Base-by-base conservation (phyloP, 495 filamentous ascomycete species). In the Podospora tetraspora region DNA sequence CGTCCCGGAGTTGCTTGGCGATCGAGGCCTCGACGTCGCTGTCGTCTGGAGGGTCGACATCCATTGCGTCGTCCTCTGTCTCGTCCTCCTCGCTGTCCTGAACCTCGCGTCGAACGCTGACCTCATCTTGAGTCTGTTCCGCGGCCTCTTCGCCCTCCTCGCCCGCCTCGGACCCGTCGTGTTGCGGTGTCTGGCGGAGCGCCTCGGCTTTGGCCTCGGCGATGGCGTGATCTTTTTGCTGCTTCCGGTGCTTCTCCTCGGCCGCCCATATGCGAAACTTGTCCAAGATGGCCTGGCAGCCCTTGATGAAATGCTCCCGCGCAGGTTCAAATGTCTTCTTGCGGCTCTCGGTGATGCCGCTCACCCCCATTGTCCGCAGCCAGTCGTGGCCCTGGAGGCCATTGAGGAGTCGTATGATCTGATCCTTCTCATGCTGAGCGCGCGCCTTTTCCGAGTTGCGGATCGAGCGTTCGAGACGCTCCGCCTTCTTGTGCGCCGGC, bases 351-450 rank as follows among this genome's bases (percentile, higher is more conserved):
- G 93, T 92, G 24, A 93, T 86, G 12, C 91, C 91, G 62, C 86
- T 91, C 59, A 98, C 89, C n/a, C 95, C 95, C 89, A 99, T 94
- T 2, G 92, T 84, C 65, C 91, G 90, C 66, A 97, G 82, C 95
- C 95, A 99, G 74, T 97, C 95, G 52, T 88, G 90, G n/a, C 94
- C 88, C 74, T 91, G 89, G 4, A 99, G 84, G 56, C 92, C 92
- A 60, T 95, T 92, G 52, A 97, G 85, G 52, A 97, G 82, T 9
- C 93, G 86, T 64, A 95, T 91, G 52, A 97, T 86, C 71, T 94
- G 90, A 63, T 92, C 88, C 71, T 93, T 92, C 74, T 98, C 93
- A 83, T 97, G 93, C 79, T 94, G 91, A 3, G 94, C 92, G 1
- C 91, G 87, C 69, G 95, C 93, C 73, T 91, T 92, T 75, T 98